These are phyloP conservation scores for Xylaria polymorpha DNA, from an alignment of 2,329 filamentous ascomycete species.

Conservation along the genomic window DNA sequence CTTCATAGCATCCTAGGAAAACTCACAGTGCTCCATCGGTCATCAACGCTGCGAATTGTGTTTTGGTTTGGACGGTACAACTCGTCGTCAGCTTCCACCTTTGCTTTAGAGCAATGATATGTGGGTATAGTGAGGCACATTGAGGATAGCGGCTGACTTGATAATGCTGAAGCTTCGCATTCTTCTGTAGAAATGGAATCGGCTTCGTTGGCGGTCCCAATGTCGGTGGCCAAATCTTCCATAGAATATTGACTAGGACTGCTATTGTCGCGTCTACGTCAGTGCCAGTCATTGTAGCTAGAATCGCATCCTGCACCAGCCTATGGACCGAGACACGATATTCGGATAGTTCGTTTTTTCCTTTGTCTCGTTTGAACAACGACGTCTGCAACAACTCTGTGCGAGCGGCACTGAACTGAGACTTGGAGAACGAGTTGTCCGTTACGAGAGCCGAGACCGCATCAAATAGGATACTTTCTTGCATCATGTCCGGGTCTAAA, in stretches of 20 bases:
- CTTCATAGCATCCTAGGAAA: background rate
- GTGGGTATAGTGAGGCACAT: constrained; percentile 3
- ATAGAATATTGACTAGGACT: background rate
- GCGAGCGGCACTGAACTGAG: background rate
- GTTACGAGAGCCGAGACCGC: background rate
- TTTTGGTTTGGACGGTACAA: background rate
- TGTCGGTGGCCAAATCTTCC: constrained; percentile 1
- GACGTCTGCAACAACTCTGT: background rate
- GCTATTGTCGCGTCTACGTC: background rate
- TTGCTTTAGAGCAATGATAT: background rate
- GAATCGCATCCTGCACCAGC: background rate
- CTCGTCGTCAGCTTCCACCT: background rate
- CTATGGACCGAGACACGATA: constrained; percentile 5
- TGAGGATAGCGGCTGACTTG: background rate
- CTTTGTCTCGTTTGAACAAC: constrained; percentile 3
- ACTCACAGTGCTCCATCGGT: constrained; percentile 2
- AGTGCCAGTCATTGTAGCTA: background rate
- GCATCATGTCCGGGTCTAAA: background rate
- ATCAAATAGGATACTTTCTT: background rate
- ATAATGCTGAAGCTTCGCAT: background rate
- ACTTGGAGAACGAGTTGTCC: background rate
- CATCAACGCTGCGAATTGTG: constrained; percentile 6
- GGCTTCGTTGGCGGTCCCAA: constrained; percentile 2
- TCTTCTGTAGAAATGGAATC: background rate
- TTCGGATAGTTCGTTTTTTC: background rate